A percentile compares a stretch with the other conserved stretches of the same genome.
These are phyloP conservation scores for Alliaria petiolata DNA, from an alignment of 345 rosid genomes.

Conservation along the genomic window DNA sequence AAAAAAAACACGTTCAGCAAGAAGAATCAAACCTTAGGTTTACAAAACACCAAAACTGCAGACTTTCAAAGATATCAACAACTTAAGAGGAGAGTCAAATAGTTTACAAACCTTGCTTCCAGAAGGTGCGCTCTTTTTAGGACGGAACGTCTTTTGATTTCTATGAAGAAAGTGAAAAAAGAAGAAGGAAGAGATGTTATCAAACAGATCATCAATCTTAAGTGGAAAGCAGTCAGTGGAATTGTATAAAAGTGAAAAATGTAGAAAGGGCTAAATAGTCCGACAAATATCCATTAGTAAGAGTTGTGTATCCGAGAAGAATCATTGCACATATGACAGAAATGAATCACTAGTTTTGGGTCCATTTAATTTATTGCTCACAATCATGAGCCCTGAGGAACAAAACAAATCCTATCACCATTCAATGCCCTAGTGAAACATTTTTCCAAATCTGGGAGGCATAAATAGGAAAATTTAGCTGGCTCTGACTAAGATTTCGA, in stretches of 20 bases:
- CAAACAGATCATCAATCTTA: conserved; percentile 14
- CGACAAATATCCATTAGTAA: no score
- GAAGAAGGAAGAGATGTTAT: background rate
- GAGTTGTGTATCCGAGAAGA: no score
- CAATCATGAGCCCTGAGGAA: no score
- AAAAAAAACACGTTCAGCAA: background rate
- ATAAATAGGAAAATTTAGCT: background rate
- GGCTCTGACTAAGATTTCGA: background rate
- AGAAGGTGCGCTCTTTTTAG: conserved; percentile 95
- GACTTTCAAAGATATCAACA: background rate
- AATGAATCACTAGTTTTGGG: no score
- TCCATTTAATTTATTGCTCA: no score
- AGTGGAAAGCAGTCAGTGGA: no score
- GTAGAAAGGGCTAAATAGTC: no score
- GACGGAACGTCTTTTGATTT: conserved; percentile 96
- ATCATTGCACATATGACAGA: no score
- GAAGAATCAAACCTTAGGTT: no score
- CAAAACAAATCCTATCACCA: no score
- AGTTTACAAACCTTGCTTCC: conserved; percentile 84
- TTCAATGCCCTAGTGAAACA: no score
- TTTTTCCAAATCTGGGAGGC: background rate
- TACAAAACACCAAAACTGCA: background rate
- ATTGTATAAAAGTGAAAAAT: no score
- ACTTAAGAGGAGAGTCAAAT: background rate
- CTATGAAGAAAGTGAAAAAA: conserved; percentile 40